These are phyloP conservation scores for Mortierella sp. DNA, from an alignment of 371 early-diverging fungal genomes.

Conservation along the genomic window DNA sequence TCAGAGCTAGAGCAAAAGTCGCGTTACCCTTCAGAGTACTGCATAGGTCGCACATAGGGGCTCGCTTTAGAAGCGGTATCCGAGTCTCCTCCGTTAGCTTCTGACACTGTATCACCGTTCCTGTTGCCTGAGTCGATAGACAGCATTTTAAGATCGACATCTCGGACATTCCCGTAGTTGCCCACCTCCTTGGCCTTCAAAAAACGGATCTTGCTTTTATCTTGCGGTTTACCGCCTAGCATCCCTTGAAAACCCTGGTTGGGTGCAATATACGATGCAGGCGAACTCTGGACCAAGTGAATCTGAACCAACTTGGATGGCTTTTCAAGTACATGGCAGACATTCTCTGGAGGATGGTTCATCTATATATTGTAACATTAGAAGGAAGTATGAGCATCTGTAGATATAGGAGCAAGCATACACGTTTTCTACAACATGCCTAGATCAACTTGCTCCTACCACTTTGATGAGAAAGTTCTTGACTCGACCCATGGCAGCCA, in stretches of 20 bases:
- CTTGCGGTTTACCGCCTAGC: not conserved
- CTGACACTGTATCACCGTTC: not conserved
- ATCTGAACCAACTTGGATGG: conserved; percentile 41
- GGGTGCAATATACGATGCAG: conserved; percentile 13
- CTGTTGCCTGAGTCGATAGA: not conserved
- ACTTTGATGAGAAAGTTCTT: conserved; percentile 35
- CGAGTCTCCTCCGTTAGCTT: not conserved
- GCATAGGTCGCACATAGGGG: conserved; percentile 19
- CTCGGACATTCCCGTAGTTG: conserved; percentile 14
- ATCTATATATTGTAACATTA: conserved; percentile 6
- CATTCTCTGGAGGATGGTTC: not conserved
- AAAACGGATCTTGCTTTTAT: not conserved
- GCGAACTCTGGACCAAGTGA: not conserved
- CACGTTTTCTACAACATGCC: not conserved
- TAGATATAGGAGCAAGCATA: not conserved
- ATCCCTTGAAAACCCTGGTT: not conserved
- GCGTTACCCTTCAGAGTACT: conserved; percentile 36
- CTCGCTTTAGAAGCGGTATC: not conserved
- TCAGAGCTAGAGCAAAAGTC: not conserved
- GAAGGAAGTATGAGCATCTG: not conserved
- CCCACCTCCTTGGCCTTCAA: conserved; percentile 24
- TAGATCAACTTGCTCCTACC: conserved; percentile 19
- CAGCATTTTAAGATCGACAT: conserved; percentile 29
- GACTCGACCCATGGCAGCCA: conserved; percentile 36
- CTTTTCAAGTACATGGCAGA: conserved; percentile 41